These are phyloP conservation scores for Combretum micranthum DNA, from an alignment of 345 rosid genomes.

Conservation along the genomic window DNA sequence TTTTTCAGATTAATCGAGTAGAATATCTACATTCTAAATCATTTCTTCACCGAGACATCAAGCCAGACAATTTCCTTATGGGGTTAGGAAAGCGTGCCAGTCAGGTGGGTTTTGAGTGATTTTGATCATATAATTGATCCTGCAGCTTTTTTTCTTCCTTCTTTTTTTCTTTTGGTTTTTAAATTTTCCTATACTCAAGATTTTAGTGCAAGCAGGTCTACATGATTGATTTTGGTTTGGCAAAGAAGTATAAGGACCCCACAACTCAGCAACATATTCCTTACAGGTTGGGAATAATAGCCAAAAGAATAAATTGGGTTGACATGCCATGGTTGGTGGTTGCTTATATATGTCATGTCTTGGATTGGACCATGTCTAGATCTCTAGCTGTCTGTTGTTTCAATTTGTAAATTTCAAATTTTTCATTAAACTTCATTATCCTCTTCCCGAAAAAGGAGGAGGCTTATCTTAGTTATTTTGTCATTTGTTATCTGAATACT, in stretches of 20 bases:
- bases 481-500: too few relatives aligned
- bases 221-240: slow-evolving; percentile 83
- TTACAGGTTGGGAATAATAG: slow-evolving; percentile 46
- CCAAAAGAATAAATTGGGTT: not conserved
- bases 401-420: too few relatives aligned
- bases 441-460: too few relatives aligned
- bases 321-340: not conserved
- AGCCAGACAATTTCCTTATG: slow-evolving; percentile 92
- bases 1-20: slow-evolving; percentile 66
- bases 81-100: slow-evolving; percentile 87
- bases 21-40: slow-evolving; percentile 87
- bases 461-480: too few relatives aligned
- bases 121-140: too few relatives aligned
- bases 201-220: slow-evolving; percentile 44
- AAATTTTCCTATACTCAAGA: slow-evolving; percentile 6
- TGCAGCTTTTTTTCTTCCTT: slow-evolving; percentile 1
- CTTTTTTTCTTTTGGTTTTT: not conserved
- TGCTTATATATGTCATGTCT: too few relatives aligned
- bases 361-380: too few relatives aligned
- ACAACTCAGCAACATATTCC: slow-evolving; percentile 83
- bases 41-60: slow-evolving; percentile 83
- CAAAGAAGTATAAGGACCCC: slow-evolving; percentile 80
- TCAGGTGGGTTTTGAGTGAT: slow-evolving; percentile 39
- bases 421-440: too few relatives aligned
- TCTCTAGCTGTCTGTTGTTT: too few relatives aligned